Conservation (phyloP, 2,329 filamentous ascomycete genomes). For the Sporothrix phasma region DNA sequence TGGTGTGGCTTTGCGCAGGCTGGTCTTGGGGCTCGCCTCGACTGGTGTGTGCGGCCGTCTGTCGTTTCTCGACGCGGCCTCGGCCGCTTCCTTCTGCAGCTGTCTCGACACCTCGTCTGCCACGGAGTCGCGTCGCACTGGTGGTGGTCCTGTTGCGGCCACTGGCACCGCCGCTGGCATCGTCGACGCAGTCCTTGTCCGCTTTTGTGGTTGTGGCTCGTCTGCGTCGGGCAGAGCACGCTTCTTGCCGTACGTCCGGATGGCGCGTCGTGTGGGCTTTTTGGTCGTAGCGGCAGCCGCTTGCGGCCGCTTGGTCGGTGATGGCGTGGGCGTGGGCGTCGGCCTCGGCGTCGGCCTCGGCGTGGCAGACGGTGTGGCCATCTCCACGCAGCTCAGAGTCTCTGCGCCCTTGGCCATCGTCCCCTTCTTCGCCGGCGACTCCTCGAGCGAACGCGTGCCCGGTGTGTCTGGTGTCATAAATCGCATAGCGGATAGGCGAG, state of each 20-base stretch:
- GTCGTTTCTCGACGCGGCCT: background rate
- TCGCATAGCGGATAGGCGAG: slow-evolving; percentile 8
- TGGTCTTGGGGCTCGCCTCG: background rate
- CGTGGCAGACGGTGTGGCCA: slow-evolving; percentile 2
- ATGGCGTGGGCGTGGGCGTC: too few relatives aligned
- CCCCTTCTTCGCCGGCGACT: slow-evolving; percentile 13
- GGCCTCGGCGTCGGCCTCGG: slow-evolving; percentile 7
- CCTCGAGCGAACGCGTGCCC: slow-evolving; percentile 12
- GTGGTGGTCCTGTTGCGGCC: background rate
- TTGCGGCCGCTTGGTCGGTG: background rate
- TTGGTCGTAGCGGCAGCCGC: background rate
- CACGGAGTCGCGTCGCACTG: background rate
- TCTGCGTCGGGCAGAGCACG: background rate
- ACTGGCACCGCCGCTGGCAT: background rate
- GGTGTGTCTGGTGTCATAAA: slow-evolving; percentile 16
- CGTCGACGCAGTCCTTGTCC: background rate
- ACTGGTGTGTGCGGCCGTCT: background rate
- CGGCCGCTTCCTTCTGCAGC: slow-evolving; percentile 8
- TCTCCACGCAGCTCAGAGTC: background rate
- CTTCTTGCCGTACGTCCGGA: slow-evolving; percentile 20
- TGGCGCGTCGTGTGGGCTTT: slow-evolving; percentile 9
- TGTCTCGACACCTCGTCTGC: slow-evolving; percentile 9
- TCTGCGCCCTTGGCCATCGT: background rate
- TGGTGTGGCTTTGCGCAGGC: background rate
- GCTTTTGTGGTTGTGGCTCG: background rate